Evolutionary conservation across 2,329 filamentous ascomycete genomes (phyloP), one percentile per base, ranked within the genome.

Genomic region (Hypoxylon sp.): DNA sequence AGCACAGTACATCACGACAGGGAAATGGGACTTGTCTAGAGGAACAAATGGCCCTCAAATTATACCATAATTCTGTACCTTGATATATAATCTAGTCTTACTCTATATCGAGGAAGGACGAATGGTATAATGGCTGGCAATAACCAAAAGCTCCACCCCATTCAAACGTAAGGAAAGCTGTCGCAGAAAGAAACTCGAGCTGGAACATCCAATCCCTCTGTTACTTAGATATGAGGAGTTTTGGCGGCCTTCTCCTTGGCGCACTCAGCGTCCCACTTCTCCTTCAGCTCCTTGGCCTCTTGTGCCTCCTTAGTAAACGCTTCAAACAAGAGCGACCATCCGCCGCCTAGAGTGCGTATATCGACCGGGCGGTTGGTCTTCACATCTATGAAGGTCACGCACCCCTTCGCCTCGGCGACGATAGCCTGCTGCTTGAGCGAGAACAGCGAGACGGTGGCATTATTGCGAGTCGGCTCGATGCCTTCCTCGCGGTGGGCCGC

Each of bases 381-480:
- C n/a, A 65, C 64, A 52, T 74, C 62, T 57, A 74, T 64, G 34
- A 69, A 74, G 2, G 70, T 71, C 1, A 63, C 49, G 1, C 68
- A 73, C 2, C 72, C 71, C 28, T 65, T 73, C 3, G 60, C 64
- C 5, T 73, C 53, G 14, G 72, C 69, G 10, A 74, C 69, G 14
- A 74, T 70, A 36, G 68, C 68, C 34, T 74, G 70, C 60, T 74
- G 72, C 46, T 67, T 69, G 11, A 74, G 67, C 1, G 70, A 75
- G 46, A 68, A 73, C 4, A 74, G 58, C 7, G 50, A 60, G 2
- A 63, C 67, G 13, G 65, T 68, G 7, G 67, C 68, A 25, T 49
- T 53, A 19, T 72, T 69, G 1, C 67, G 63, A 13, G 72, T 70
- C 6, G 71, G 71, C 38, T 74, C 69, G 10, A 71, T 65, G 21